phyloP scores from a whole-genome alignment of 73 alveolate species.

The Paramecium pentaurelia region DNA sequence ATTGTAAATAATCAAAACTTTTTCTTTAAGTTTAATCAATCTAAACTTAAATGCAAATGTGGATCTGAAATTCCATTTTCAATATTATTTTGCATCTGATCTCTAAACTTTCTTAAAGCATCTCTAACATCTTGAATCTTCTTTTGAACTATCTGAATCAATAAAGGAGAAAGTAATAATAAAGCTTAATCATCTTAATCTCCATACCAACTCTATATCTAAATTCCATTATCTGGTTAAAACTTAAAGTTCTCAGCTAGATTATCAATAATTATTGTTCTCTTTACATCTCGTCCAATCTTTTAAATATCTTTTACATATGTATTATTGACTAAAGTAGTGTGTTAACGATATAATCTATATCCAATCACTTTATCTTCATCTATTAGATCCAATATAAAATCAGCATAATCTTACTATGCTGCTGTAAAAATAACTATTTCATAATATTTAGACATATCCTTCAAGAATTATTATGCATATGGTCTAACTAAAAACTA shows the following conservation, averaged over 20 bases:
- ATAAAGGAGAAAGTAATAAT: slow-evolving; percentile 58
- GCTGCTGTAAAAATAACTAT: slow-evolving; percentile 87
- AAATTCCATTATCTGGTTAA: slow-evolving; percentile 73
- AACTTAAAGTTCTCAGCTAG: slow-evolving; percentile 71
- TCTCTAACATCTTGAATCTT: slow-evolving; percentile 30
- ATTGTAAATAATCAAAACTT: background rate
- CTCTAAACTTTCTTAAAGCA: slow-evolving; percentile 47
- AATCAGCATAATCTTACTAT: slow-evolving; percentile 88
- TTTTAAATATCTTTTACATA: slow-evolving; percentile 70
- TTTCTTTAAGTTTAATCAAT: background rate
- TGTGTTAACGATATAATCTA: slow-evolving; percentile 85
- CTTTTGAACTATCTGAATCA: slow-evolving; percentile 1
- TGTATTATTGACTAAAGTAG: background rate
- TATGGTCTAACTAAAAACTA: slow-evolving; percentile 78
- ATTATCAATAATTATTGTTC: slow-evolving; percentile 74
- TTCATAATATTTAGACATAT: slow-evolving; percentile 78
- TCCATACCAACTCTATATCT: slow-evolving; percentile 78
- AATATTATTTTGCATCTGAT: background rate
- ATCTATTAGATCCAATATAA: slow-evolving; percentile 78
- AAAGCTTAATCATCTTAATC: slow-evolving; percentile 78
- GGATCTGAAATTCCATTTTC: slow-evolving; percentile 35
- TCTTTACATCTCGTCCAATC: slow-evolving; percentile 73
- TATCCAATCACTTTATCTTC: slow-evolving; percentile 67
- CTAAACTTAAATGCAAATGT: slow-evolving; percentile 35
- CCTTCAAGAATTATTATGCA: slow-evolving; percentile 78